A percentile compares a stretch with the other conserved stretches of the same genome.
phyloP scores from a whole-genome alignment of 169 alveolate genomes.

The Plasmodium gaboni region DNA sequence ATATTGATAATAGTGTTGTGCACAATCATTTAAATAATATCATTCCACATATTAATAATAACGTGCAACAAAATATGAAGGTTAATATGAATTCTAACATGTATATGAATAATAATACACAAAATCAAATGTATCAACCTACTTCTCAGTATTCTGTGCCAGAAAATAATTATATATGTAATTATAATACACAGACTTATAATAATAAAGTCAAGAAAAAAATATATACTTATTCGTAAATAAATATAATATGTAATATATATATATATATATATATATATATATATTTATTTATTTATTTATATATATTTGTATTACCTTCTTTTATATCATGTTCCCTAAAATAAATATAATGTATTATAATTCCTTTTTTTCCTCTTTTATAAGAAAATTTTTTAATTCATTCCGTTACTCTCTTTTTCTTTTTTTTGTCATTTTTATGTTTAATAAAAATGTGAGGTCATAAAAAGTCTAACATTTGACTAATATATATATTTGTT shows the following conservation, averaged over 20 bases:
- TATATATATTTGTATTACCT: too few species aligned
- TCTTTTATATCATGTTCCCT: too few species aligned
- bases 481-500: neutral
- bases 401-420: neutral
- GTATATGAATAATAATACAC: constrained; percentile 33
- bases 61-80: constrained; percentile 31
- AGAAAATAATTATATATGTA: constrained; percentile 42
- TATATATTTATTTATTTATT: neutral
- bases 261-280: neutral
- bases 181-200: constrained; percentile 33
- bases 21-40: constrained; percentile 43
- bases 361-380: too few species aligned
- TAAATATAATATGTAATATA: neutral
- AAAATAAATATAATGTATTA: too few species aligned
- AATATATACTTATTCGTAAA: neutral
- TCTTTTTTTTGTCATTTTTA: neutral
- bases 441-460: too few species aligned
- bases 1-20: constrained; percentile 39
- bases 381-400: too few species aligned
- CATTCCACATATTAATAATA: constrained; percentile 16
- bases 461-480: too few species aligned
- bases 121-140: constrained; percentile 2
- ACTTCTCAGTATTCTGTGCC: constrained; percentile 14
- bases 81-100: constrained; percentile 23
- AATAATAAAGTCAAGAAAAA: constrained; percentile 44